Evolutionary conservation across 371 early-diverging fungal genomes (phyloP).

Genomic region (Mortierella sp.): DNA sequence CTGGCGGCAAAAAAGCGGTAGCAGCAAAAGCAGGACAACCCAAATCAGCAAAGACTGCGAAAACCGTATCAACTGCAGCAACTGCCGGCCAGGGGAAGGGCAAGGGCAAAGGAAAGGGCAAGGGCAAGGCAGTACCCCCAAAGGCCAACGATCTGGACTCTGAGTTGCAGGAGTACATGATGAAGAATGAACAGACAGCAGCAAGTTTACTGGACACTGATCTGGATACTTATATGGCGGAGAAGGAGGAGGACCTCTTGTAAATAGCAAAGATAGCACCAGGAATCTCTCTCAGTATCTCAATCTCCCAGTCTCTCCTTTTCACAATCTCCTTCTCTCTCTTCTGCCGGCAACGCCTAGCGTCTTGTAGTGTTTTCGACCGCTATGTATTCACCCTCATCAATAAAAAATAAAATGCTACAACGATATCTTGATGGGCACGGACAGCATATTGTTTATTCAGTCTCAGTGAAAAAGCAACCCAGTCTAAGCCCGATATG

Average conservation of each 20-base stretch:
- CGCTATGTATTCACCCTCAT: too few species aligned
- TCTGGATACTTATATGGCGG: constrained; percentile 49
- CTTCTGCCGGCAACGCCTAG: too few species aligned
- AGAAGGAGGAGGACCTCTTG: constrained; percentile 17
- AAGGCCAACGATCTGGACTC: constrained; percentile 30
- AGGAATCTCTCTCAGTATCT: too few species aligned
- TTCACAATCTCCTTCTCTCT: too few species aligned
- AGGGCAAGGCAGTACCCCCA: background rate
- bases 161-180: constrained; percentile 45
- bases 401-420: too few species aligned
- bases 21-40: constrained; percentile 3
- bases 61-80: background rate
- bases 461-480: too few species aligned
- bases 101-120: constrained; percentile 10
- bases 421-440: too few species aligned
- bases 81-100: background rate
- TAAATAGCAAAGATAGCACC: constrained; percentile 2
- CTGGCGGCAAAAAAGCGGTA: constrained; percentile 9
- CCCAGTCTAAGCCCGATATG: too few species aligned
- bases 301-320: too few species aligned
- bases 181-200: constrained; percentile 33
- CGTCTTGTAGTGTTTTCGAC: too few species aligned
- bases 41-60: background rate
- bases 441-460: too few species aligned
- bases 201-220: constrained; percentile 42